Base-by-base conservation (phyloP, 768 basidiomycete genomes). In the Pulveroboletus ravenelii region DNA sequence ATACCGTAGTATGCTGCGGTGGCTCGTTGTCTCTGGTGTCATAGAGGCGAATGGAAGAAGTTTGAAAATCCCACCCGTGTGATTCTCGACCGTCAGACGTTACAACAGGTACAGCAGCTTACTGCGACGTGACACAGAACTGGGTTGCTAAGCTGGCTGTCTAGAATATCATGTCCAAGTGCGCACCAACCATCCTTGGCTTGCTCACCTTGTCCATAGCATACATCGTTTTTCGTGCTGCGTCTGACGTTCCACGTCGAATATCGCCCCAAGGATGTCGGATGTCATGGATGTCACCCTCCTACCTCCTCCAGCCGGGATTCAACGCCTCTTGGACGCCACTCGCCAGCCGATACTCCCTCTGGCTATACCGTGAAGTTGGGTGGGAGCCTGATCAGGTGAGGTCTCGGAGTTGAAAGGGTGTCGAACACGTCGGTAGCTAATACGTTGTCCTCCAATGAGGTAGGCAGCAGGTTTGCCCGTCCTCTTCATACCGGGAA, bases 401-500 rank as follows among this genome's bases (percentile, higher is more conserved):
- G 63, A 56, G 60, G 27, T 38, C 42, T 31, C 42, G 36, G 5
- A 18, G 31, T 18, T n/a, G 25, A 7, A 20, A 40, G 17, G 46
- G 4, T 23, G 68, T 40, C 15, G 25, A 36, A 31, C 17, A 4
- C 9, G 39, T 29, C 31, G n/a, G 14, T 18, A 30, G 32, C 50
- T 52, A 38, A 57, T 13, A 37, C 32, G 15, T 20, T 25, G 17
- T 20, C 37, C 58, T 42, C 29, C 47, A 36, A 34, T 37, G 45
- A 32, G 40, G 34, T 50, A 68, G 66, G 49, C 62, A 27, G 53
- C 72, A 47, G 90, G 92, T 35, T 63, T 79, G 15, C 96, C 96
- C n/a, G 91, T 95, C 27, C 75, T 99, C 27, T 99, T 97, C 72
- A 87, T 98, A 38, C 96, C 96, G 2, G 96, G 96, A 8, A 98